phyloP scores from a whole-genome alignment of 345 rosid species.

The Arabidopsis suecica region DNA sequence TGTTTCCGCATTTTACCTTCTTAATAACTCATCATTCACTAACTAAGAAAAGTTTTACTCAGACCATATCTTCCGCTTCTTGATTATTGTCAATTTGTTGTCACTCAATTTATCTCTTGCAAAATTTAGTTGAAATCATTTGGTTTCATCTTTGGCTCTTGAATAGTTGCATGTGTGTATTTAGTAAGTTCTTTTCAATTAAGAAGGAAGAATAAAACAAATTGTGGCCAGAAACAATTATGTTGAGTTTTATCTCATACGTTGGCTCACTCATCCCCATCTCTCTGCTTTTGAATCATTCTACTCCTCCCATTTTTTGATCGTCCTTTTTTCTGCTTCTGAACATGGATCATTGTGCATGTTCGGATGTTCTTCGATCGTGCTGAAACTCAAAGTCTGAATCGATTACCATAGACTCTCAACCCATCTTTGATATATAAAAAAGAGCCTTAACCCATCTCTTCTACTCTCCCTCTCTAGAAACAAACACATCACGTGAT shows the following conservation, averaged over 20 bases:
- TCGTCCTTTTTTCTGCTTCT: too few relatives aligned
- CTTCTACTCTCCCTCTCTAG: neutral
- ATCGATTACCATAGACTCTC: neutral
- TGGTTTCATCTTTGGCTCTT: neutral
- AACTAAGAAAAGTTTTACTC: neutral
- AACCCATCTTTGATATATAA: neutral
- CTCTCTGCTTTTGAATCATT: neutral
- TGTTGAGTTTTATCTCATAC: neutral
- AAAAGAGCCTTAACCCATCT: neutral
- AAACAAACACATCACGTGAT: neutral
- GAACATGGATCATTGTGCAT: neutral
- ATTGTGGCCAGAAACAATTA: neutral
- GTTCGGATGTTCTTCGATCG: neutral
- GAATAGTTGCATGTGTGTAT: too few relatives aligned
- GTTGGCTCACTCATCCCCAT: neutral
- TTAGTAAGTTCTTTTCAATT: too few relatives aligned
- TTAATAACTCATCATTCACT: neutral
- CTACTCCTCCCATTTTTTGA: neutral
- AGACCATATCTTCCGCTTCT: neutral
- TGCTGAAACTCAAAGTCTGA: slow-evolving; percentile 15
- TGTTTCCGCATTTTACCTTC: neutral
- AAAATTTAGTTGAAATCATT: neutral
- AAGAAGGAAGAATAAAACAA: neutral
- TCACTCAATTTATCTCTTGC: too few relatives aligned
- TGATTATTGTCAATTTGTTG: neutral